Base-by-base conservation (phyloP, 2,329 filamentous ascomycete species). In the Bisporella sp. region DNA sequence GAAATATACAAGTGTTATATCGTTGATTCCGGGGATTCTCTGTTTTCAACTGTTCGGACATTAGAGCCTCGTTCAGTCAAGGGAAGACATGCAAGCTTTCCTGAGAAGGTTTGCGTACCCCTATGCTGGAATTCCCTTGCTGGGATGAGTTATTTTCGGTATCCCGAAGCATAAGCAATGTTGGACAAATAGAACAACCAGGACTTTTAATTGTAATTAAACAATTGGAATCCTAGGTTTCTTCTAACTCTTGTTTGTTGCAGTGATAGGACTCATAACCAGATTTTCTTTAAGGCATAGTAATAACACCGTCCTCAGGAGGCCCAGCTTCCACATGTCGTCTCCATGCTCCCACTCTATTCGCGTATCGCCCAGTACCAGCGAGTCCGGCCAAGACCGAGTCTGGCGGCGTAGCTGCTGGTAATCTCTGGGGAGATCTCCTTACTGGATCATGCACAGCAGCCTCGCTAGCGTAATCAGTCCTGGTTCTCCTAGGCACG, bases 261-360 rank as follows among this genome's bases (percentile, higher is more conserved):
- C 9, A 39, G n/a, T 39, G n/a, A 39, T 39, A 39, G 35, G n/a
- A n/a, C 9, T 39, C 35, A 39, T 39, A n/a, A 39, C 35, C n/a
- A 9, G 2, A 2, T 39, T 9, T 39, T n/a, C 3, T 42, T 42
- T 4, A 42, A 8, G 11, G 21, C 11, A 56, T 51, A 12, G 57
- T 62, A 31, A 63, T 45, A 32, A 63, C 53, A 1, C 58, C 59
- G 47, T 64, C 63, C 31, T 59, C 62, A 31, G 62, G 59, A 39
- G 58, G 56, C 5, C 60, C 61, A 9, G 59, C 54, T 28, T 58
- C 51, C 46, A 66, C 61, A 51, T 64, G 56, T 33, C 52, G 54
- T 51, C 62, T 57, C 64, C 64, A 66, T 5, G 62, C 58, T 52
- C 56, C 51, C 6, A 66, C 63, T 39, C 64, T 54, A 35, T 62